Evolutionary conservation across 2,329 filamentous ascomycete genomes (phyloP).

Genomic region (Hymenoscyphus fructigenus): DNA sequence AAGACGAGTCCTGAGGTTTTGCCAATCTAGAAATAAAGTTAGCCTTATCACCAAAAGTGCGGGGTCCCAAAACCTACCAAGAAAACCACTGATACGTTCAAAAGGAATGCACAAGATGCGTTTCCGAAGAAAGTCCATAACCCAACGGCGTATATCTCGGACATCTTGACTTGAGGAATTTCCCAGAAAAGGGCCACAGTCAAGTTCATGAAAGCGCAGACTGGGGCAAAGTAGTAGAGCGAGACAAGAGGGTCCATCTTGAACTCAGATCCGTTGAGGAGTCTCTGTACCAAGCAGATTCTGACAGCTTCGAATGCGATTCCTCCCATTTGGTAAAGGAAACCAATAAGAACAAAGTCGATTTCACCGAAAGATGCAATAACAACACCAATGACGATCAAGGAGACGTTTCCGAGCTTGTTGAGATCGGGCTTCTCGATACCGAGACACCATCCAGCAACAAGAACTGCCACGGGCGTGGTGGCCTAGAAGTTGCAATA

Average conservation of each 20-base stretch:
- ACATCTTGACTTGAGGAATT: constrained; percentile 66
- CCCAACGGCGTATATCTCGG: constrained; percentile 72
- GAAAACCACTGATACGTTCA: constrained; percentile 85
- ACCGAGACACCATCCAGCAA: constrained; percentile 85
- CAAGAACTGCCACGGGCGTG: constrained; percentile 87
- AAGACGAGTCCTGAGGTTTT: constrained; percentile 84
- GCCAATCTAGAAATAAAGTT: constrained; percentile 62
- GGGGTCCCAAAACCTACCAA: constrained; percentile 56
- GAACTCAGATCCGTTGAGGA: constrained; percentile 79
- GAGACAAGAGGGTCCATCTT: constrained; percentile 91
- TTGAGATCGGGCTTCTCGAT: constrained; percentile 76
- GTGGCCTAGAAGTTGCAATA: constrained; percentile 63
- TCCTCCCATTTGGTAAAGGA: constrained; percentile 76
- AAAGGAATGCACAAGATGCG: constrained; percentile 73
- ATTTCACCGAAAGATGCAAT: constrained; percentile 96
- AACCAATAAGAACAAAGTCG: constrained; percentile 79
- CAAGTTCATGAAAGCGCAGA: constrained; percentile 81
- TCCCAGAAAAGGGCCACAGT: constrained; percentile 72
- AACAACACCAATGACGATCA: constrained; percentile 92
- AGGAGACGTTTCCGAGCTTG: constrained; percentile 87
- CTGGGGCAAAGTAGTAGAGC: constrained; percentile 85
- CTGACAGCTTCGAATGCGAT: constrained; percentile 81
- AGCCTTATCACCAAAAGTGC: background rate
- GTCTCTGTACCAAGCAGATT: constrained; percentile 79
- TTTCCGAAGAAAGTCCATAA: constrained; percentile 71